These are phyloP conservation scores for Epichloe bromicola DNA, from an alignment of 2,329 filamentous ascomycete genomes.

Conservation along the genomic window DNA sequence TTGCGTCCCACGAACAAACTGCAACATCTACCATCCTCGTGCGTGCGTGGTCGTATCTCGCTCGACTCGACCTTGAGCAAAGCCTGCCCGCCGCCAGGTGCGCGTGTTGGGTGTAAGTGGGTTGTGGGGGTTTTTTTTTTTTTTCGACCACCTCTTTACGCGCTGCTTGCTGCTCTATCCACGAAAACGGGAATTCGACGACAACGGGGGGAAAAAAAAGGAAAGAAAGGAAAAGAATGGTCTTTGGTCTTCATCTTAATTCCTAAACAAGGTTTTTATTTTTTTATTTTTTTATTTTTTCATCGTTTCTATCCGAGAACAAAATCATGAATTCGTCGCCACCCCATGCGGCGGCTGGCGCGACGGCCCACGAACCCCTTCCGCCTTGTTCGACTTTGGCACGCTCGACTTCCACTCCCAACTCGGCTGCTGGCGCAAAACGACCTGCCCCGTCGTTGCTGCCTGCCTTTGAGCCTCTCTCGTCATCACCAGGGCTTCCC, in stretches of 20 bases:
- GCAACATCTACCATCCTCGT: neutral
- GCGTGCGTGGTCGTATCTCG: neutral
- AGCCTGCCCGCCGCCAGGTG: neutral
- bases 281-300: too few relatives aligned
- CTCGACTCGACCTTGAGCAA: neutral
- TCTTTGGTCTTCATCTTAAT: neutral
- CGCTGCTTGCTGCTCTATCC: conserved; percentile 9
- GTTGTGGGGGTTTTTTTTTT: neutral
- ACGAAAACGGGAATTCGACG: conserved; percentile 3
- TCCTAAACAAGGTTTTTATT: neutral
- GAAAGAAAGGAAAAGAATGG: neutral
- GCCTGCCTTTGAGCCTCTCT: conserved; percentile 66
- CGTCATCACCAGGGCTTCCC: conserved; percentile 63
- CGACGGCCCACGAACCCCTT: conserved; percentile 16
- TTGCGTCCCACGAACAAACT: neutral
- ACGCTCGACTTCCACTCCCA: neutral
- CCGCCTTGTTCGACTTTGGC: conserved; percentile 15
- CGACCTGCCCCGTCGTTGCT: conserved; percentile 55
- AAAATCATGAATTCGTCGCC: conserved; percentile 29
- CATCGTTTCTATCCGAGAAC: neutral
- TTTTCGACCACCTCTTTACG: neutral
- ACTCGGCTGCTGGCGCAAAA: conserved; percentile 35
- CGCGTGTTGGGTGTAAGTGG: conserved; percentile 3
- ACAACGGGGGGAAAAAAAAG: neutral
- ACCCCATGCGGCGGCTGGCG: neutral